These are phyloP conservation scores for Trifolium repens DNA, from an alignment of 306 rosid species.

Conservation along the genomic window DNA sequence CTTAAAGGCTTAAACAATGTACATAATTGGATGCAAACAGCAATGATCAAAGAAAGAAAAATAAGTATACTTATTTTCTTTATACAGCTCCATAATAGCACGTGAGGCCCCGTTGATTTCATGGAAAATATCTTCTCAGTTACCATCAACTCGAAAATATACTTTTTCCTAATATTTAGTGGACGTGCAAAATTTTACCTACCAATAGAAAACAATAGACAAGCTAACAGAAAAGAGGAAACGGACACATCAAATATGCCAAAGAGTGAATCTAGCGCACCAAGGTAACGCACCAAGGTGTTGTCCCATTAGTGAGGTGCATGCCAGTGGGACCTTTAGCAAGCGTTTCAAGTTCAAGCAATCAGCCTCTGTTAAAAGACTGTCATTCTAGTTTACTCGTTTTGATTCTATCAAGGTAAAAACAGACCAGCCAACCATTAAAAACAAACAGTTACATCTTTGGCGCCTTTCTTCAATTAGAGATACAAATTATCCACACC, in stretches of 20 bases:
- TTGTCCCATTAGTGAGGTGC: background rate
- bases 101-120: conserved; percentile 11
- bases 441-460: background rate
- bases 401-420: background rate
- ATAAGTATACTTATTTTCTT: background rate
- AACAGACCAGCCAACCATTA: background rate
- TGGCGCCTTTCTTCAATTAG: conserved; percentile 8
- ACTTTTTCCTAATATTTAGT: background rate
- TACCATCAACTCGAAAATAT: background rate
- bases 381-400: background rate
- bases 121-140: background rate
- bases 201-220: conserved; percentile 6
- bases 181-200: background rate
- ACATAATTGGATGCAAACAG: conserved; percentile 1
- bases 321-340: background rate
- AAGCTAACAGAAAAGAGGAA: background rate
- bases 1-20: conserved; percentile 6
- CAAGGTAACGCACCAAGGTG: background rate
- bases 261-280: background rate
- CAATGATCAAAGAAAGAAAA: background rate
- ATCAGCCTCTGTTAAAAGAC: background rate
- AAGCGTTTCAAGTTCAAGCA: background rate
- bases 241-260: background rate
- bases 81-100: background rate
- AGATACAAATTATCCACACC: background rate